Evolutionary conservation across 345 rosid genomes (phyloP).

Genomic region (Dovyalis caffra): DNA sequence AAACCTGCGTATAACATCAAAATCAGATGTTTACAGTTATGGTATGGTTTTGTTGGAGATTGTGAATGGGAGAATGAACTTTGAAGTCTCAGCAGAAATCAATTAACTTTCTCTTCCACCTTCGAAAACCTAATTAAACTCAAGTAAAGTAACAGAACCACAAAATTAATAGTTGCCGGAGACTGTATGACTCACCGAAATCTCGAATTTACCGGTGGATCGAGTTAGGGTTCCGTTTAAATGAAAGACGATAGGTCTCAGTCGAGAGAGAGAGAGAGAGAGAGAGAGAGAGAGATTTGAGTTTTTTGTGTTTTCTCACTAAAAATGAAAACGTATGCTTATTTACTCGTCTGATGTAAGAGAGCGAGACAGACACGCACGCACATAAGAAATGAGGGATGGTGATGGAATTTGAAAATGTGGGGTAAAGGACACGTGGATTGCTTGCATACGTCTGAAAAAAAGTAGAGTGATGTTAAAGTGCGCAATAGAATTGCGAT

Average conservation of each 20-base stretch:
- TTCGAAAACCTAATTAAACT: slow-evolving; percentile 5
- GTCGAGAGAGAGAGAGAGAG: no score
- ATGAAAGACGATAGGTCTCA: slow-evolving; percentile 7
- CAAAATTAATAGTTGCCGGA: slow-evolving; percentile 9
- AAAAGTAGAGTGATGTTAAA: not conserved
- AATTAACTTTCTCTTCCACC: slow-evolving; percentile 5
- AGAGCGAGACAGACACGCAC: not conserved
- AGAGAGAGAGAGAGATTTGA: not conserved
- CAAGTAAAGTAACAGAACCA: slow-evolving; percentile 2
- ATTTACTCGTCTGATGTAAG: not conserved
- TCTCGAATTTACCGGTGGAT: slow-evolving; percentile 39
- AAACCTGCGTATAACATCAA: no score
- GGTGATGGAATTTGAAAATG: slow-evolving; percentile 29
- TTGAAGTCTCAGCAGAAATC: no score
- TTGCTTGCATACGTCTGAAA: not conserved
- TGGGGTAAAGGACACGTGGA: slow-evolving; percentile 36
- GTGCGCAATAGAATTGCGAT: not conserved
- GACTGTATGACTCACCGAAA: slow-evolving; percentile 48
- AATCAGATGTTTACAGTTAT: no score
- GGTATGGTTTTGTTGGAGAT: no score
- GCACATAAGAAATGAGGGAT: slow-evolving; percentile 16
- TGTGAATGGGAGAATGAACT: no score
- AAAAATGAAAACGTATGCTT: not conserved
- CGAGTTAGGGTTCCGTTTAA: slow-evolving; percentile 79
- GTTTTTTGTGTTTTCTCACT: not conserved